A percentile compares a stretch with the other conserved stretches of the same genome.
Evolutionary conservation across 345 rosid species (phyloP).

Genomic region (Hypericum androsaemum): DNA sequence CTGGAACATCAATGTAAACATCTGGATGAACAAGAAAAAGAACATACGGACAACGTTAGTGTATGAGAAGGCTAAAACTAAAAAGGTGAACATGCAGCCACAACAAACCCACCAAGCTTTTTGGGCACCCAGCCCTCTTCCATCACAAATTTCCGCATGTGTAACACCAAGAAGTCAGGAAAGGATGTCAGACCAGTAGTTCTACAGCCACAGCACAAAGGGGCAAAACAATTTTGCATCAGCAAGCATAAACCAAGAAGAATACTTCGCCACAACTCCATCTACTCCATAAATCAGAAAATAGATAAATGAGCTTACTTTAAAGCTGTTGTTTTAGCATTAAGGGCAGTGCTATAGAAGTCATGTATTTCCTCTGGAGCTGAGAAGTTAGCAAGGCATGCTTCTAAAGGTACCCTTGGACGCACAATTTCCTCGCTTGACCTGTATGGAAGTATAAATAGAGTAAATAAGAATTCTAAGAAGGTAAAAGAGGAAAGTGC

Average conservation of each 20-base stretch:
- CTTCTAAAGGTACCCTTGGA: conserved; percentile 91
- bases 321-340: conserved; percentile 72
- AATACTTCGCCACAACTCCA: not conserved
- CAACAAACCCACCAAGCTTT: conserved; percentile 63
- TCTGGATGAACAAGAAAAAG: conserved; percentile 34
- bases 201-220: conserved; percentile 37
- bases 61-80: conserved; percentile 3
- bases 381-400: conserved; percentile 79
- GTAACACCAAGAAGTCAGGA: conserved; percentile 93
- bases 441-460: conserved; percentile 34
- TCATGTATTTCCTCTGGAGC: conserved; percentile 75
- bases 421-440: conserved; percentile 70
- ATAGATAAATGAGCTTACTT: conserved; percentile 46
- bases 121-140: conserved; percentile 99
- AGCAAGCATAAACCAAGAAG: not conserved
- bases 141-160: conserved; percentile 95
- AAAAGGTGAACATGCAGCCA: conserved; percentile 5
- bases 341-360: conserved; percentile 86
- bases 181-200: conserved; percentile 84
- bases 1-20: conserved; percentile 93
- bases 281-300: not conserved
- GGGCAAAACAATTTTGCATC: no score
- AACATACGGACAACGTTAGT: conserved; percentile 6
- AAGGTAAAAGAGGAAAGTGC: conserved; percentile 7
- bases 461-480: conserved; percentile 18